phyloP scores from a whole-genome alignment of 331 rosid genomes.

The Phaseolus coccineus region DNA sequence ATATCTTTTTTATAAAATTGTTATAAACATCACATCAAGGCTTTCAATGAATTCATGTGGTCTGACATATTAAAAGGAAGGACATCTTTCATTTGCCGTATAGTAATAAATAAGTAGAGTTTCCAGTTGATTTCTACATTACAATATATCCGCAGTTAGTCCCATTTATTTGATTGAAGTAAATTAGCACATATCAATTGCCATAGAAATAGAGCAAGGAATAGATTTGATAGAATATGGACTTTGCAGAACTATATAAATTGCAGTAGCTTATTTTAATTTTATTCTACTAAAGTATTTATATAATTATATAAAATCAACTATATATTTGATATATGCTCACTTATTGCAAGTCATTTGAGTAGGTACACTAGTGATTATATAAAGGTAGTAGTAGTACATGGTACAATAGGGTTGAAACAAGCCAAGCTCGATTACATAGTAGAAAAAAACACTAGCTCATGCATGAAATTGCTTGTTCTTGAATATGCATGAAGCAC shows the following conservation, averaged over 20 bases:
- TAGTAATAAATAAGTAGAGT: not conserved
- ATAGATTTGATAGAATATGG: constrained; percentile 3
- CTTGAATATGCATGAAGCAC: constrained; percentile 21
- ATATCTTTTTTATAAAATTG: not conserved
- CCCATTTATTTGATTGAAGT: constrained; percentile 9
- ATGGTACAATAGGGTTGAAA: not conserved
- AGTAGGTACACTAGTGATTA: no score
- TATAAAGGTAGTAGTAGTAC: no score
- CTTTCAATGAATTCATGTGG: constrained; percentile 3
- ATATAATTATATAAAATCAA: no score
- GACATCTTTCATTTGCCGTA: not conserved
- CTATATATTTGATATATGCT: no score
- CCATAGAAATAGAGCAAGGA: constrained; percentile 17
- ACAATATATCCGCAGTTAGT: constrained; percentile 16
- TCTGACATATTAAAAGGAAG: not conserved
- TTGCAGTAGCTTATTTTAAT: no score
- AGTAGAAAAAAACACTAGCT: constrained; percentile 22
- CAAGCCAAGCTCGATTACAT: not conserved
- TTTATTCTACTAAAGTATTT: no score
- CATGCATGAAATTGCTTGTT: constrained; percentile 35
- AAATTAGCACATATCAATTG: constrained; percentile 19
- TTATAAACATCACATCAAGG: not conserved
- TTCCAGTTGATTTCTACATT: constrained; percentile 3
- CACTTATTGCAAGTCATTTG: no score
- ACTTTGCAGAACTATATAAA: no score